Conservation (phyloP, 2,329 filamentous ascomycete genomes). For the Colletotrichum kahawae region DNA sequence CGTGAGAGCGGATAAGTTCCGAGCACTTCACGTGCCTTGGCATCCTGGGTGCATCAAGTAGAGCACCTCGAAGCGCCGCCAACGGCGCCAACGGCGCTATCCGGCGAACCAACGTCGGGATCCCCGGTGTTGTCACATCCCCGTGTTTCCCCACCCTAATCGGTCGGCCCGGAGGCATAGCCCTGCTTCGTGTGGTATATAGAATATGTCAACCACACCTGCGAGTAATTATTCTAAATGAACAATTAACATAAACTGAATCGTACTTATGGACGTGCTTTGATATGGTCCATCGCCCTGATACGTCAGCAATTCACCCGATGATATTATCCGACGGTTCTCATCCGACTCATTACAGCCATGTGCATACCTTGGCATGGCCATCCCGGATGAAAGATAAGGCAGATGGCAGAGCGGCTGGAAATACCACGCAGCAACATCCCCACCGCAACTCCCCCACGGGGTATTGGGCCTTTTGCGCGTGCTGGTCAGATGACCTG, state of each 20-base stretch:
- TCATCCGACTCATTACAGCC: not conserved
- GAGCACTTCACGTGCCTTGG: not conserved
- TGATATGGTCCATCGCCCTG: not conserved
- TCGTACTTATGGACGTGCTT: not conserved
- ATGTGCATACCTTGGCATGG: not conserved
- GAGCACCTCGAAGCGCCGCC: not conserved
- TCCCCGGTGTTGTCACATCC: not conserved
- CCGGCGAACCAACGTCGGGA: not conserved
- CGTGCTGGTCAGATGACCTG: not conserved
- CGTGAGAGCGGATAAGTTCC: not conserved
- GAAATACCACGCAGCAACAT: not conserved
- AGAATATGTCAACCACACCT: not conserved
- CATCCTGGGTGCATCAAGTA: not conserved
- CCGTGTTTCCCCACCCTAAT: not conserved
- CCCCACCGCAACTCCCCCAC: not conserved
- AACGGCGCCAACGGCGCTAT: not conserved
- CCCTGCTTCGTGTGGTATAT: not conserved
- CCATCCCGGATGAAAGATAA: not conserved
- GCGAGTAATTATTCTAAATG: not conserved
- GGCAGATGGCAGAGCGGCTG: not conserved
- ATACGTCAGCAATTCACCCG: not conserved
- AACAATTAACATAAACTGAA: not conserved
- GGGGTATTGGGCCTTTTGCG: not conserved
- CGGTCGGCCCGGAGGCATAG: not conserved
- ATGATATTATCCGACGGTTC: not conserved